Base-by-base conservation (phyloP, 2,329 filamentous ascomycete species). In the Clonostachys chloroleuca region DNA sequence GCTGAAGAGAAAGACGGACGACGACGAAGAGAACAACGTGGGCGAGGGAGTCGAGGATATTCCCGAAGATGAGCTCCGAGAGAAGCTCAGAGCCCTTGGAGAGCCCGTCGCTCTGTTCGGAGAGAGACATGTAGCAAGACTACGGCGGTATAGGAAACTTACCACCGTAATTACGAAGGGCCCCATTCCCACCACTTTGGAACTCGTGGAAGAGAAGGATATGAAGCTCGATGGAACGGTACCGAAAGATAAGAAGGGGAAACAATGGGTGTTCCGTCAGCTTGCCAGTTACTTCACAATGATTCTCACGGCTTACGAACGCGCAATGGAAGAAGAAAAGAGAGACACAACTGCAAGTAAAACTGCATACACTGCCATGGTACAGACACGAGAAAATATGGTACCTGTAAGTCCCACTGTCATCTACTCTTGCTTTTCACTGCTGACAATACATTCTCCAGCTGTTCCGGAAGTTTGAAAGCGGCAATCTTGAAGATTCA, bases 261-360 rank as follows among this genome's bases (percentile, higher is more conserved):
- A 83, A 42, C 72, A 78, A 41, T 91, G 87, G 66, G 72, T 99
- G 39, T 92, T 87, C 70, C 79, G 92, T 12, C 92, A 99, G 66
- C 76, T 99, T 47, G 89, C 88, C 17, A 94, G 89, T 43, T 99
- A 96, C 73, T 97, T 99, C 71, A 95, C 89, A 46, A 90, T 99
- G 83, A 83, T 99, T n/a, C 73, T 99, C 49, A 80, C 77, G 41
- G 92, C 95, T 65, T 99, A 95, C 86, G 83, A 92, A 57, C 62
- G 72, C 39, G 91, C 92, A 6, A 80, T 99, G 57, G 81, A 87
- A 56, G 81, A 84, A 50, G 72, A 80, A 60, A 72, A 67, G 56
- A 65, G 66, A 30, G 77, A 83, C 46, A 92, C 88, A 30, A 86
- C 84, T 54, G 83, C 89, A 17, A 90, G 92, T 57, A 90, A 89